Evolutionary conservation across 805 yeast species (phyloP).

Genomic region (Candida awuae): DNA sequence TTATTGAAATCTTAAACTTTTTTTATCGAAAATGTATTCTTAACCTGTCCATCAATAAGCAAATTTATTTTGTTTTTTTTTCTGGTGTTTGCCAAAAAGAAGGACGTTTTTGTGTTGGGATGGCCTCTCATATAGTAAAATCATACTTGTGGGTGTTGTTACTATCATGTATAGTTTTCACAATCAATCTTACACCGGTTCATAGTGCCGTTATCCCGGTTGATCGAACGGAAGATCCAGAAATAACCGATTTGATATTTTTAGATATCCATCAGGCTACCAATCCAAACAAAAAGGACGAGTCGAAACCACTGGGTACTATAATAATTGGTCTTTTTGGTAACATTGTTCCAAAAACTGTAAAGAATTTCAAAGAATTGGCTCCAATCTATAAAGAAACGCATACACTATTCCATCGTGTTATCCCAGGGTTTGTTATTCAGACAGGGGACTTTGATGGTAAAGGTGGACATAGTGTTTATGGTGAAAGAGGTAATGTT

Average conservation of each 20-base stretch:
- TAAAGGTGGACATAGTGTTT: constrained; percentile 72
- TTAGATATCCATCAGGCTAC: constrained; percentile 32
- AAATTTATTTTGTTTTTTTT: too few relatives aligned
- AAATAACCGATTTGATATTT: constrained; percentile 38
- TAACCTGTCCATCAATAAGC: too few relatives aligned
- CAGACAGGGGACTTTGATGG: constrained; percentile 87
- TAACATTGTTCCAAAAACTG: constrained; percentile 55
- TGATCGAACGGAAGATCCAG: constrained; percentile 33
- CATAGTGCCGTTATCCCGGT: neutral
- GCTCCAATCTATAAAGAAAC: constrained; percentile 44
- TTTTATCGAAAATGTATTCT: too few relatives aligned
- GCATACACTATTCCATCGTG: constrained; percentile 58
- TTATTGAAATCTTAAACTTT: too few relatives aligned
- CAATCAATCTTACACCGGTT: too few relatives aligned
- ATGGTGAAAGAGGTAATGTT: constrained; percentile 20
- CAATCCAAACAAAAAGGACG: constrained; percentile 1
- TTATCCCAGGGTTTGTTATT: constrained; percentile 66
- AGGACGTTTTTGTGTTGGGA: too few relatives aligned
- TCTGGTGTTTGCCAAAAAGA: too few relatives aligned
- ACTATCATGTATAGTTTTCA: too few relatives aligned
- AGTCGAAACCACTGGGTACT: constrained; percentile 30
- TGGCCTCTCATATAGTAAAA: too few relatives aligned
- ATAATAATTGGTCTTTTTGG: constrained; percentile 60
- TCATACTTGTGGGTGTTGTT: too few relatives aligned
- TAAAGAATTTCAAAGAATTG: constrained; percentile 46